Base-by-base conservation (phyloP, 345 rosid genomes). In the Cochlearia excelsa region DNA sequence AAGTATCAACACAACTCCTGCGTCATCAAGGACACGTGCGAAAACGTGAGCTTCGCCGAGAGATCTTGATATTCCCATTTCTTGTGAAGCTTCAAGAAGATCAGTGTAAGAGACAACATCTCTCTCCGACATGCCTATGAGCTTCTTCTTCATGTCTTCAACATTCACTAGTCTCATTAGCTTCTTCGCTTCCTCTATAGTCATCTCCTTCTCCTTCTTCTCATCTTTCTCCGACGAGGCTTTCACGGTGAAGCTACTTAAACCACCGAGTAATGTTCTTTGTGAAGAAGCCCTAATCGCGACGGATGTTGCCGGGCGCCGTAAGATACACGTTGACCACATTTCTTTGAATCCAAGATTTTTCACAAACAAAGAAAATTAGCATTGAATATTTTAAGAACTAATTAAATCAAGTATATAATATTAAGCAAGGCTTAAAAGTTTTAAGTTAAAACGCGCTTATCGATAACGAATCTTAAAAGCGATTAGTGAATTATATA, bases 91-190 rank as follows among this genome's bases (percentile, higher is more conserved):
- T 61, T 80, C 74, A 38, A 93, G 23, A 8, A 93, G 78, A 54
- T 85, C 73, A 23, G 59, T 31, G 67, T 87, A 93, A 23, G 73
- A 57, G 1, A 93, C 82, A 9, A 77, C 78, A 64, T 93, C 99
- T 74, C 79, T 83, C 29, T 80, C 84, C 9, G 78, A 85, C 79
- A 63, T 66, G 26, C 82, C 90, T 0, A 57, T 2, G 6, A 93
- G 85, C 64, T 76, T 89, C 67, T 8, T 56, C 79, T 84, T 93
- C 67, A 93, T 74, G 3, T 82, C 76, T 46, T 82, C 94, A 61
- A 89, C 88, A 58, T 93, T 89, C 68, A 87, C 99, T 66, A 87
- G 63, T 46, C 92, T 84, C 90, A 93, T 74, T 72, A 89, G 70
- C 73, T 82, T 82, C 81, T 74, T 93, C 26, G 82, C 95, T 74